Conservation (phyloP, 1,284 basidiomycete genomes). For the Entoloma clypeatum region DNA sequence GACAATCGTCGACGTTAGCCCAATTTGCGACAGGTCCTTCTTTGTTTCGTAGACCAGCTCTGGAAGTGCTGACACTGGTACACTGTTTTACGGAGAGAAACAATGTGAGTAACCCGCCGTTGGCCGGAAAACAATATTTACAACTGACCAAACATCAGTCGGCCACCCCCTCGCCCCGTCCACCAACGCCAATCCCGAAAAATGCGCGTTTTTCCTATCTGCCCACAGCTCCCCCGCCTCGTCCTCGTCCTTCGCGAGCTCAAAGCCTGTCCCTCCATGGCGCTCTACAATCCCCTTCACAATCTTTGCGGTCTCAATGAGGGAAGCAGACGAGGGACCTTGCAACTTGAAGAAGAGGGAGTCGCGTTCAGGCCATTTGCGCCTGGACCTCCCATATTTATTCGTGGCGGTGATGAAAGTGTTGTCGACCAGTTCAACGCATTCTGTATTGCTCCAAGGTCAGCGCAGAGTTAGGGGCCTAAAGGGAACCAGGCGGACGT, state of each 20-base stretch:
- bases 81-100: constrained; percentile 38
- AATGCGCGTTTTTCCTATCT: constrained; percentile 82
- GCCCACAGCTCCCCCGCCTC: constrained; percentile 81
- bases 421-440: constrained; percentile 76
- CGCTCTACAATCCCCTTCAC: constrained; percentile 56
- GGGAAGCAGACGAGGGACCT: constrained; percentile 57
- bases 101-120: constrained; percentile 1
- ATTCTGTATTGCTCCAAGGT: constrained; percentile 40
- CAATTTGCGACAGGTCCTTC: constrained; percentile 59
- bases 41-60: constrained; percentile 74
- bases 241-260: constrained; percentile 61
- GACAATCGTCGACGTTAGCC: constrained; percentile 62
- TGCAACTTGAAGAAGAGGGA: constrained; percentile 89
- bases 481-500: constrained; percentile 24
- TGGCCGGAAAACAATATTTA: constrained; percentile 13
- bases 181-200: constrained; percentile 64
- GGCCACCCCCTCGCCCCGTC: constrained; percentile 68
- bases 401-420: constrained; percentile 72
- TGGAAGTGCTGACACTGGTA: constrained; percentile 79
- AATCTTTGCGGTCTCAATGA: constrained; percentile 60
- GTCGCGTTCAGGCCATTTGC: constrained; percentile 66
- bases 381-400: constrained; percentile 51
- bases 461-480: constrained; percentile 3
- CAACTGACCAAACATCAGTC: constrained; percentile 79
- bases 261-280: constrained; percentile 69